phyloP scores from a whole-genome alignment of 257 asterid species.

The Solanum tacnaense region DNA sequence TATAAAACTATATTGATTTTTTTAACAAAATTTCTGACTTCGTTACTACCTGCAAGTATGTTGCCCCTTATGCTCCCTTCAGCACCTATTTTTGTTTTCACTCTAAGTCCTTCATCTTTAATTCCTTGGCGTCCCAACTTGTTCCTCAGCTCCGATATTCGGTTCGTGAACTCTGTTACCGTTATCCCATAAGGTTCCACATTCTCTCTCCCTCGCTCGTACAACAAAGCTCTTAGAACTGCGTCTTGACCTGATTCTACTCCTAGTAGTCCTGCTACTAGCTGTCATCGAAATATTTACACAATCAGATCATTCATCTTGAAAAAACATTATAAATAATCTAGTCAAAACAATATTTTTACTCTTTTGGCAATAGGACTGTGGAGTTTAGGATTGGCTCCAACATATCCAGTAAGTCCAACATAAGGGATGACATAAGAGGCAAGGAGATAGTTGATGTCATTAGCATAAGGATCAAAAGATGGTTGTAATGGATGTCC shows the following conservation, averaged over 20 bases:
- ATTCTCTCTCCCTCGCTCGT: conserved; percentile 19
- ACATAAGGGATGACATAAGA: conserved; percentile 71
- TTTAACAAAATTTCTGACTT: background rate
- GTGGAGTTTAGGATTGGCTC: conserved; percentile 61
- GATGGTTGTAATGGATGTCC: conserved; percentile 41
- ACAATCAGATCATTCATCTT: background rate
- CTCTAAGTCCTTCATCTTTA: conserved; percentile 75
- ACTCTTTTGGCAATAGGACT: conserved; percentile 34
- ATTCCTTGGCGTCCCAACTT: conserved; percentile 41
- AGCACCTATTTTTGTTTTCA: conserved; percentile 28
- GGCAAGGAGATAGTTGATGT: conserved; percentile 67
- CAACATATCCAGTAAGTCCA: conserved; percentile 92
- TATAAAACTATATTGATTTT: too few relatives aligned
- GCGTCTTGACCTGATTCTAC: conserved; percentile 78
- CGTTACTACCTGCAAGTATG: background rate
- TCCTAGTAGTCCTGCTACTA: conserved; percentile 54
- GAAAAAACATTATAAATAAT: background rate
- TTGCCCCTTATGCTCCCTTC: conserved; percentile 52
- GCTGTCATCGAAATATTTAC: conserved; percentile 12
- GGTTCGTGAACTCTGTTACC: conserved; percentile 42
- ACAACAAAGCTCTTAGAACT: conserved; percentile 36
- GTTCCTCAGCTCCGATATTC: conserved; percentile 38
- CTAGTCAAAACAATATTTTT: background rate
- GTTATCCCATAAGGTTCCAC: conserved; percentile 39
- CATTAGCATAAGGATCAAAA: conserved; percentile 76